Evolutionary conservation across 495 filamentous ascomycete genomes (phyloP), one percentile per base, ranked within the genome.

Genomic region (Penicillium coprophilum): DNA sequence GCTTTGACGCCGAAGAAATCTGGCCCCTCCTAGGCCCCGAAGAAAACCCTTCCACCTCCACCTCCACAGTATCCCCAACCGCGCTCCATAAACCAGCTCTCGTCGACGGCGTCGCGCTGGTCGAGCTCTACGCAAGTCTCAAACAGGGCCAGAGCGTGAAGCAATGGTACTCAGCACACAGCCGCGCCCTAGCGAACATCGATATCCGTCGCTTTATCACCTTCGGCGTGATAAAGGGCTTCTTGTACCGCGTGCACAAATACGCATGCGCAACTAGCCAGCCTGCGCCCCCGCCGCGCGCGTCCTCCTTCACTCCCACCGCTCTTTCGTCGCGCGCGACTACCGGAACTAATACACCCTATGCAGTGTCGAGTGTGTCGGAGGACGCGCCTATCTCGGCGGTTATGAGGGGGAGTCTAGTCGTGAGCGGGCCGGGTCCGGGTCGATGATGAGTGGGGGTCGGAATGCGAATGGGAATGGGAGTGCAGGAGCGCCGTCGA

Each of bases 191-290:
- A 6, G 71, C 78, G 12, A 80, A 85, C 61, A 82, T 98, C 57
- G 94, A 98, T 71, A 83, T 96, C 44, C 82, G 94, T 1, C 85
- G 95, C 27, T 87, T 98, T 55, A 88, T 98, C 55, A 93, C 92
- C 32, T 97, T 97, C 69, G 94, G 95, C 45, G 82, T 97, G 15
- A 94, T 97, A 63, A 96, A 97, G 70, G 92, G 92, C 4, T 87
- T 96, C 58, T 64, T 98, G n/a, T 96, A 96, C 70, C 83, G 94
- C 17, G 87, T 96, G 31, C 92, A 97, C 74, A 92, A 92, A 66
- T 94, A 95, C 65, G 88, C 90, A 4, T 81, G 91, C 8, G 83
- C 83, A 11, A 84, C 85, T 0, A 72, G 77, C 0, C 61, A 71
- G 27, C 69, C 74, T 1, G 70, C 71, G 0, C 68, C 68, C 2